Evolutionary conservation across 2,329 filamentous ascomycete genomes (phyloP), one percentile per base, ranked within the genome.

Genomic region (Geosmithia morbida): DNA sequence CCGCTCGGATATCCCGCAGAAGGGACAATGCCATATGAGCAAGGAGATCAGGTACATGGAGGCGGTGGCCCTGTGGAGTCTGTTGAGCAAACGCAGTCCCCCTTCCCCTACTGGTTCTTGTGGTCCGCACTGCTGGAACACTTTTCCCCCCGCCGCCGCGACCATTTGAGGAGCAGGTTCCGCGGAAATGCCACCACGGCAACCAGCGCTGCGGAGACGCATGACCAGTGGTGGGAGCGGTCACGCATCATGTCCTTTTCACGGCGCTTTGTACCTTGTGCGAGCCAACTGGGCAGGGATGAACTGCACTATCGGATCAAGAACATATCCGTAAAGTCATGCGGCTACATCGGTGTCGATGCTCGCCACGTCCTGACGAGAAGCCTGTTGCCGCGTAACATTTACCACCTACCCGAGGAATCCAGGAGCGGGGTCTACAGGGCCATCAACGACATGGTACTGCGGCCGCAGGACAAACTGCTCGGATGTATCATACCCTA

Each of bases 281-380:
- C 53, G 10, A 45, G 48, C 20, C 26, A 43, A n/a, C 54, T 61
- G 16, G n/a, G 47, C 6, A 41, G 26, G 4, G 60, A 65, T 29
- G 55, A 61, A 51, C 49, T 46, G n/a, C 49, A 47, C 3, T 62
- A 61, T 37, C 54, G 53, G 16, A 54, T 70, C 19, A 57, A 59
- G 22, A 59, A 55, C 14, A 59, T 82, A 29, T 65, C 68, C 1
- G 72, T 83, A 59, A 71, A 70, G 30, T 81, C 77, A 0, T 83
- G 79, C 55, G 79, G 79, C 46, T 83, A 83, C 54, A 74, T 71
- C 33, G 58, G 61, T 6, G 56, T 81, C 1, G 60, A 65, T 17
- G 29, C 51, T 0, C 47, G 55, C 1, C 56, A 56, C 22, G 58
- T 69, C 43, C 61, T 68, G 48, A 63, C 68, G 10, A 58, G 62